A percentile compares a stretch with the other conserved stretches of the same genome.
Conservation (phyloP, 441 rosid genomes). For the Bruguiera hainesii region DNA sequence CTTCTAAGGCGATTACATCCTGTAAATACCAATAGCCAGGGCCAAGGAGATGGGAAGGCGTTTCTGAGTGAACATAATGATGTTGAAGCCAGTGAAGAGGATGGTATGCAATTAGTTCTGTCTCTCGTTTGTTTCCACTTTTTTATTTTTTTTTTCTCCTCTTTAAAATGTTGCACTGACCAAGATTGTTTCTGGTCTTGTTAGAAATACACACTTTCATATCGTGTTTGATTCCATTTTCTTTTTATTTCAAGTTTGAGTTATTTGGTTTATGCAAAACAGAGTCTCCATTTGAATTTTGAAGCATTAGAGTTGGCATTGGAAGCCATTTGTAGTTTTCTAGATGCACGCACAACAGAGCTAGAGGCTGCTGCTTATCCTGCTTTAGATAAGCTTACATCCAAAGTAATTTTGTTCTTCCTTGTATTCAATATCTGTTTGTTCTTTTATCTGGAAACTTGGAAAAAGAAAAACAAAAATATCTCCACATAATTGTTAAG, state of each 20-base stretch:
- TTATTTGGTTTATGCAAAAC: conserved; percentile 20
- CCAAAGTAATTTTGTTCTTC: conserved; percentile 44
- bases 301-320: conserved; percentile 87
- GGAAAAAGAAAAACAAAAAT: not conserved
- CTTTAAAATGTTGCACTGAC: too few species aligned
- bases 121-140: not conserved
- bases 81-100: conserved; percentile 71
- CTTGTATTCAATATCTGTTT: not conserved
- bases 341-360: conserved; percentile 89
- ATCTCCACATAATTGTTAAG: not conserved
- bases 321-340: conserved; percentile 94
- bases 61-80: conserved; percentile 42
- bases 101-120: conserved; percentile 46
- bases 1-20: conserved; percentile 74
- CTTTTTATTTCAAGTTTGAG: conserved; percentile 17
- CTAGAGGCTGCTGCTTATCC: conserved; percentile 93
- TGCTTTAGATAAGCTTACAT: conserved; percentile 94
- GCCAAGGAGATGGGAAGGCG: conserved; percentile 54
- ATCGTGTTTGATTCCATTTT: not conserved
- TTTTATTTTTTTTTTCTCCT: too few species aligned
- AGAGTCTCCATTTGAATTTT: conserved; percentile 95
- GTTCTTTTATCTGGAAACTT: not conserved
- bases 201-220: too few species aligned
- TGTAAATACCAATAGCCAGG: conserved; percentile 26
- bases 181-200: not conserved